Conservation (phyloP, 345 rosid genomes). For the Anastatica hierochuntica region DNA sequence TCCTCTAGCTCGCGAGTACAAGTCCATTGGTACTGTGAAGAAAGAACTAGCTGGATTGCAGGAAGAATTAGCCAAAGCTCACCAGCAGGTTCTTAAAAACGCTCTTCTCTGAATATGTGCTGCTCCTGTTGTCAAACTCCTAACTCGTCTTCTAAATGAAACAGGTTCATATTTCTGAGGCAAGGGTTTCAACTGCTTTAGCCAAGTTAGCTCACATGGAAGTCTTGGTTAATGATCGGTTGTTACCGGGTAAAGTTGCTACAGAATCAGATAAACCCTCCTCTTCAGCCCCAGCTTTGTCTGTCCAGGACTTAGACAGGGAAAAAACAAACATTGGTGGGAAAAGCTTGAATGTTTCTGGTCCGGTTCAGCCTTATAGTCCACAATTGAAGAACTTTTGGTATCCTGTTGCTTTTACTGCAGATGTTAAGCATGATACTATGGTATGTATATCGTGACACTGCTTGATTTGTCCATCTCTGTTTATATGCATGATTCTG, state of each 20-base stretch:
- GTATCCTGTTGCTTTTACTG: slow-evolving; percentile 86
- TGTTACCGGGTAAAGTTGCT: slow-evolving; percentile 53
- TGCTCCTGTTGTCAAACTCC: too few relatives aligned
- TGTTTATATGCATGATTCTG: background rate
- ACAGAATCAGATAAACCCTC: slow-evolving; percentile 33
- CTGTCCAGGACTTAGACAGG: slow-evolving; percentile 35
- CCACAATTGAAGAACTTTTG: slow-evolving; percentile 76
- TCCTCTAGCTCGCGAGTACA: slow-evolving; percentile 95
- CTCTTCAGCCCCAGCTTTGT: slow-evolving; percentile 36
- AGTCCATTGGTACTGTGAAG: slow-evolving; percentile 83
- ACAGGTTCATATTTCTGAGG: slow-evolving; percentile 98
- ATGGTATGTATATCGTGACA: slow-evolving; percentile 43
- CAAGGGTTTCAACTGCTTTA: slow-evolving; percentile 81
- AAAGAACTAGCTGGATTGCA: slow-evolving; percentile 89
- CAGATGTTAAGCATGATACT: slow-evolving; percentile 74
- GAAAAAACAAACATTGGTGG: slow-evolving; percentile 36
- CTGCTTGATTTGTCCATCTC: background rate
- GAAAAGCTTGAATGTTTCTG: slow-evolving; percentile 77
- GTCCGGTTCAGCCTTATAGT: slow-evolving; percentile 79
- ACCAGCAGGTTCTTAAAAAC: slow-evolving; percentile 51
- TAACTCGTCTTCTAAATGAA: background rate
- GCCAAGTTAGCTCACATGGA: slow-evolving; percentile 96
- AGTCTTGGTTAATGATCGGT: slow-evolving; percentile 66
- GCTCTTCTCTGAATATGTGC: too few relatives aligned
- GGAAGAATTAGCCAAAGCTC: slow-evolving; percentile 74